Evolutionary conservation across 1,284 basidiomycete species (phyloP).

Genomic region (Trichosporon asahii): DNA sequence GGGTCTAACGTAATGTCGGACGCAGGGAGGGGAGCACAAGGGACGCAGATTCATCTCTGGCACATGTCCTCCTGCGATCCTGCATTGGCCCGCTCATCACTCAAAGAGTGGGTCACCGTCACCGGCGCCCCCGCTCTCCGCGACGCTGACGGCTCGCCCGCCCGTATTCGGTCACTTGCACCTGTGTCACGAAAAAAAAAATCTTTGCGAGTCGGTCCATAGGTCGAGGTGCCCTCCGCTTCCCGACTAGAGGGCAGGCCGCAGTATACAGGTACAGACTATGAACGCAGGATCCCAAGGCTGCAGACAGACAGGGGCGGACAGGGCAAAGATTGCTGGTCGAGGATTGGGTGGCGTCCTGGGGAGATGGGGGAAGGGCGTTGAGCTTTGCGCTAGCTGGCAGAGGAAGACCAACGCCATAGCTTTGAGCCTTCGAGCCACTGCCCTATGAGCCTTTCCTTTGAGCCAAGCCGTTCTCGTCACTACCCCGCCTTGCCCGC

Average conservation of each 20-base stretch:
- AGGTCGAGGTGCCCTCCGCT: neutral
- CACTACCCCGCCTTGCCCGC: neutral
- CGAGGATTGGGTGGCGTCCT: conserved; percentile 9
- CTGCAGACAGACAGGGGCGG: neutral
- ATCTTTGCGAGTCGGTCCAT: neutral
- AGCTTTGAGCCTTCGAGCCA: neutral
- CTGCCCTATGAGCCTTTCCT: neutral
- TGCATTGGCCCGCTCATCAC: conserved; percentile 1
- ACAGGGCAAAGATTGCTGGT: neutral
- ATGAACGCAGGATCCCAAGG: neutral
- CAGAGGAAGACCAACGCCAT: neutral
- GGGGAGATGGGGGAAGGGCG: neutral
- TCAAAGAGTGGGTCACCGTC: neutral
- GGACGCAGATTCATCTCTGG: neutral
- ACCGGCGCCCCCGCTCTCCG: neutral
- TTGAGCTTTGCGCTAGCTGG: neutral
- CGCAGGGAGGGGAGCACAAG: neutral
- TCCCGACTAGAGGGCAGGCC: neutral
- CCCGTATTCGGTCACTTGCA: neutral
- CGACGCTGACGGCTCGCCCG: neutral
- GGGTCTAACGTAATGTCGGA: neutral
- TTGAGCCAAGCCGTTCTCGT: neutral
- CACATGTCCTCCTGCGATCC: neutral
- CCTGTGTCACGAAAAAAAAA: neutral
- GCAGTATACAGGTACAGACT: neutral